These are phyloP conservation scores for Myrica gale DNA, from an alignment of 306 rosid species.

Conservation along the genomic window DNA sequence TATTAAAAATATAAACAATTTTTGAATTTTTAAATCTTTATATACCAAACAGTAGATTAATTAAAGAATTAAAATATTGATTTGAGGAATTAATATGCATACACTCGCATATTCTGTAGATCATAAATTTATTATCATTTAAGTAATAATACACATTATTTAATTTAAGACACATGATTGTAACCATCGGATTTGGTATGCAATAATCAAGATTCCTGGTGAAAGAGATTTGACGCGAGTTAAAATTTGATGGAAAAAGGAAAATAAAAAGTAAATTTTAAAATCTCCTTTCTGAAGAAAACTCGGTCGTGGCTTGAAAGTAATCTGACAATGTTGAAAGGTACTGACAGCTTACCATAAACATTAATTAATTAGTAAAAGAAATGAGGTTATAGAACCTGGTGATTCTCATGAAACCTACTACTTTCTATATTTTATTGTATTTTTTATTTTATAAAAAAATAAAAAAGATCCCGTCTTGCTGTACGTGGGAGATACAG, in stretches of 20 bases:
- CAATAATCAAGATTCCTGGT: not conserved
- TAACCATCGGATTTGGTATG: not conserved
- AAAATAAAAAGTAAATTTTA: not conserved
- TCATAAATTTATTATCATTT: too few species aligned
- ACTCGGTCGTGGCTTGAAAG: not conserved
- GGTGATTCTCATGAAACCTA: conserved; percentile 14
- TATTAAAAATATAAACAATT: too few species aligned
- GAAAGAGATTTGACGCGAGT: not conserved
- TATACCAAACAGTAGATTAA: too few species aligned
- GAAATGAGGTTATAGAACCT: conserved; percentile 8
- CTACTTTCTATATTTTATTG: not conserved
- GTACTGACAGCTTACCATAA: not conserved
- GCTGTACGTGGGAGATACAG: not conserved
- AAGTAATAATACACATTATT: too few species aligned
- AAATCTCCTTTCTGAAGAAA: not conserved
- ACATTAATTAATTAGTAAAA: not conserved
- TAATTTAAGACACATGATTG: too few species aligned
- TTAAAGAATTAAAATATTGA: too few species aligned
- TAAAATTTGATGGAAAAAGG: too few species aligned
- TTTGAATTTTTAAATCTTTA: too few species aligned
- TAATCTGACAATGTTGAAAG: not conserved
- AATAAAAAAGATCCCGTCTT: not conserved
- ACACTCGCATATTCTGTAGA: too few species aligned
- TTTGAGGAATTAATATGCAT: too few species aligned
- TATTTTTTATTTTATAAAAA: not conserved